Evolutionary conservation across 2,329 filamentous ascomycete species (phyloP), one percentile per base, ranked within the genome.

Genomic region (Ophiostoma angusticollis): DNA sequence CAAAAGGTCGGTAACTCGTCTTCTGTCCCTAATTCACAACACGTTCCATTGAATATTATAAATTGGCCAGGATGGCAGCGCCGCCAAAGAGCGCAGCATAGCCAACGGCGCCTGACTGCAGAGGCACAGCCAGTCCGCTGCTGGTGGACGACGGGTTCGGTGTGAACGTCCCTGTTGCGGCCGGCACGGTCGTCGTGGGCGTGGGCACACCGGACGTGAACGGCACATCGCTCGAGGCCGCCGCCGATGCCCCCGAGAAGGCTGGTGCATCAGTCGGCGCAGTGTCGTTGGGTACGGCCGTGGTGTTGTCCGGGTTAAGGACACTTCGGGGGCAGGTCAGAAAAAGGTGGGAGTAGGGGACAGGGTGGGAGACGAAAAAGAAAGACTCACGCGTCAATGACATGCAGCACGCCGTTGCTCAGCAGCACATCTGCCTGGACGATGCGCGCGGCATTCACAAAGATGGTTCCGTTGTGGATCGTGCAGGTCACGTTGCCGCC

Each of bases 291-390:
- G 33, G 33, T 17, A 27, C 28, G 24, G 33, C 33, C 6, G 33
- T 35, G 12, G 33, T 35, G 24, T 35, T 35, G 23, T 35, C 9
- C 16, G 33, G 33, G 33, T 35, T 35, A 12, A 35, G 33, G 24
- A 28, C 33, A n/a, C 33, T 18, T n/a, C n/a, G n/a, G n/a, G n/a
- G n/a, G 30, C 17, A 13, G 24, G 14, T 35, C 18, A 35, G 23
- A 9, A 23, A 3, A 35, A n/a, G n/a, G n/a, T n/a, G n/a, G n/a
- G n/a, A n/a, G n/a, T n/a, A n/a, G n/a, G n/a, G n/a, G n/a, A n/a
- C n/a, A n/a, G n/a, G n/a, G n/a, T n/a, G n/a, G n/a, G n/a, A n/a
- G n/a, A n/a, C n/a, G n/a, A n/a, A n/a, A n/a, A n/a, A n/a, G n/a
- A n/a, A n/a, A n/a, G n/a, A n/a, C 32, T 3, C 25, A 27, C 32